phyloP scores from a whole-genome alignment of 108 stramenopile species.

The Aurantiochytrium sp. region DNA sequence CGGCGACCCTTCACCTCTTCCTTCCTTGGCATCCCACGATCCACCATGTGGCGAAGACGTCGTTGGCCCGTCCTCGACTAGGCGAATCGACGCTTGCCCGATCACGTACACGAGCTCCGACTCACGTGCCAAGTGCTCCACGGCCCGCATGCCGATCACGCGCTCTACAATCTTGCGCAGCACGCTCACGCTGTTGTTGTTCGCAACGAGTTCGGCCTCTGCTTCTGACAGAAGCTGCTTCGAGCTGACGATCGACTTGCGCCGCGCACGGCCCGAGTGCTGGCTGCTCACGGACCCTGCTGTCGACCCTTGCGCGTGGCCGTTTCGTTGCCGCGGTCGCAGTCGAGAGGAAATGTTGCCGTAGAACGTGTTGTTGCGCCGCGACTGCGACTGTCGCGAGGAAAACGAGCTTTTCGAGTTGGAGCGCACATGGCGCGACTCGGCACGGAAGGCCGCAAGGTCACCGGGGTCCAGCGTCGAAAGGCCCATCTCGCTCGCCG shows the following conservation, averaged over 20 bases:
- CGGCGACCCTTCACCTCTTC: too few species aligned
- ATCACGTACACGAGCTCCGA: constrained; percentile 17
- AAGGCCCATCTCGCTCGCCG: neutral
- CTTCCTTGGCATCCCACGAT: too few species aligned
- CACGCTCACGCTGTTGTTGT: neutral
- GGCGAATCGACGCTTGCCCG: neutral
- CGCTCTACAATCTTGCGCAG: neutral
- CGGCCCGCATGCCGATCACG: neutral
- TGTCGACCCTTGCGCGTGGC: neutral
- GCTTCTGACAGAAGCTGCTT: neutral
- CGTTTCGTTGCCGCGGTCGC: neutral
- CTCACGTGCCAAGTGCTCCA: neutral
- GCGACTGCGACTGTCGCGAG: neutral
- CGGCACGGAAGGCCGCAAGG: neutral
- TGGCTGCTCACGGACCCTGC: neutral
- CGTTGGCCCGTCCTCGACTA: neutral
- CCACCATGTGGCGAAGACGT: neutral
- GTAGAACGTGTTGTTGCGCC: neutral
- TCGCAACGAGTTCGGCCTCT: neutral
- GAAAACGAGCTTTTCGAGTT: neutral
- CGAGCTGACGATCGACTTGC: neutral
- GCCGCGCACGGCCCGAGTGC: neutral
- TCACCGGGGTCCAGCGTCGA: neutral
- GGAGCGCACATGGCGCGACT: neutral
- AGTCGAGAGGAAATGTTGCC: neutral